A percentile compares a stretch with the other conserved stretches of the same genome.
Evolutionary conservation across 2,329 filamentous ascomycete species (phyloP).

Genomic region (Macrophomina phaseolina): DNA sequence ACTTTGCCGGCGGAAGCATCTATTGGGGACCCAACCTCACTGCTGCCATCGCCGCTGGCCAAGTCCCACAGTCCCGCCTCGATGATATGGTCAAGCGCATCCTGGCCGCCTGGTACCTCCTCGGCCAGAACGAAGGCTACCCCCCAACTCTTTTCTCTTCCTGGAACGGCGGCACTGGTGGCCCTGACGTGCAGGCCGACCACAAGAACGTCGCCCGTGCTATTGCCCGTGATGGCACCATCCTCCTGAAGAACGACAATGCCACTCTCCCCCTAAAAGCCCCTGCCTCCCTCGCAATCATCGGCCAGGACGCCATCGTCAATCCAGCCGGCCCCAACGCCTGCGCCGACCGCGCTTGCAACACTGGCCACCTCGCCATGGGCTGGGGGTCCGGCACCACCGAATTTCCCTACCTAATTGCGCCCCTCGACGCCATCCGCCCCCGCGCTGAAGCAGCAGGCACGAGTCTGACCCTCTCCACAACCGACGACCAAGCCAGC

Average conservation of each 20-base stretch:
- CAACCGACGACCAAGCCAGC: constrained; percentile 45
- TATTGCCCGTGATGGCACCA: constrained; percentile 56
- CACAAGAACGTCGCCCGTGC: constrained; percentile 48
- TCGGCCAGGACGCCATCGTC: constrained; percentile 83
- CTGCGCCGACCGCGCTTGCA: constrained; percentile 71
- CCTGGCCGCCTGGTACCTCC: constrained; percentile 56
- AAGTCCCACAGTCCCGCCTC: constrained; percentile 44
- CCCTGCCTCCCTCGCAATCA: constrained; percentile 62
- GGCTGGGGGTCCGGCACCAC: constrained; percentile 69
- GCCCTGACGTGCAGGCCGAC: constrained; percentile 46
- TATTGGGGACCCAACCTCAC: constrained; percentile 63
- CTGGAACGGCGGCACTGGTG: constrained; percentile 36
- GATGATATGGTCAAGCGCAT: constrained; percentile 54
- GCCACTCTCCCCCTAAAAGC: constrained; percentile 73
- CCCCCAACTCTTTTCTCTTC: constrained; percentile 53
- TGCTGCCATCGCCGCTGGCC: constrained; percentile 58
- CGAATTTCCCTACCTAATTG: constrained; percentile 51
- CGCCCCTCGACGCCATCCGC: constrained; percentile 51
- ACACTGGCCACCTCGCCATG: constrained; percentile 69
- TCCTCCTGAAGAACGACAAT: constrained; percentile 66
- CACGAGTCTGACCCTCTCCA: constrained; percentile 46
- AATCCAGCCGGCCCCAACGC: constrained; percentile 79
- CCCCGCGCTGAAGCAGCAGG: constrained; percentile 43
- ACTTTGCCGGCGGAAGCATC: constrained; percentile 45
- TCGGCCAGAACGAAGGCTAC: constrained; percentile 54